Base-by-base conservation (phyloP, 768 basidiomycete genomes). In the Mycena sanguinolenta region DNA sequence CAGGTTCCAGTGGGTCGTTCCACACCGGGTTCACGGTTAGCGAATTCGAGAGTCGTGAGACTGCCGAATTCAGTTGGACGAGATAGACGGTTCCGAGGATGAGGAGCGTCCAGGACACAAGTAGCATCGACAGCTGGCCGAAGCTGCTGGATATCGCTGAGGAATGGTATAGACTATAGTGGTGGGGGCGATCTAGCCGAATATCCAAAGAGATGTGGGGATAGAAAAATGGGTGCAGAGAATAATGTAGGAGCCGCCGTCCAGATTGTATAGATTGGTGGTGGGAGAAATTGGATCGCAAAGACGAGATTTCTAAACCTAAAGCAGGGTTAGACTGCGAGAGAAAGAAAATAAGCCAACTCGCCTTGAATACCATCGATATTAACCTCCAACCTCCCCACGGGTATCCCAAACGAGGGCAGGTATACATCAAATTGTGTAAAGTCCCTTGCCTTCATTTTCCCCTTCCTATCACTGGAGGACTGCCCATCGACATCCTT, bases 331-430 rank as follows among this genome's bases (percentile, higher is more conserved):
- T n/a, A 74, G 39, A 39, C 30, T 70, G 57, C 2, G 17, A 65
- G 28, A 62, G 61, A 21, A 50, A 65, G 46, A 36, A 42, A 52
- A 73, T 3, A 36, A 63, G 60, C 65, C 49, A 28, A 76, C 88
- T 69, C 77, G 92, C 93, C 91, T 72, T 84, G 75, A 71, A 81
- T 78, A 23, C 79, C 77, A 55, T 90, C 88, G 58, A 95, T 77
- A 25, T 83, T 82, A 2, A 93, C 91, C 75, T 92, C 89, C 67
- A 94, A 79, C 76, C 85, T 84, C 53, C 90, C 90, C 50, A 95
- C 82, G 9, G 92, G 88, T n/a, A 94, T 80, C 4, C 88, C 77
- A 74, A 95, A 95, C n/a, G 89, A 88, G 10, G 94, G 94, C 52
- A 95, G 77, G 53, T 92, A 80, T 23, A 94, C 77, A 70, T 87